Base-by-base conservation (phyloP, 345 rosid species). In the Gossypium raimondii region DNA sequence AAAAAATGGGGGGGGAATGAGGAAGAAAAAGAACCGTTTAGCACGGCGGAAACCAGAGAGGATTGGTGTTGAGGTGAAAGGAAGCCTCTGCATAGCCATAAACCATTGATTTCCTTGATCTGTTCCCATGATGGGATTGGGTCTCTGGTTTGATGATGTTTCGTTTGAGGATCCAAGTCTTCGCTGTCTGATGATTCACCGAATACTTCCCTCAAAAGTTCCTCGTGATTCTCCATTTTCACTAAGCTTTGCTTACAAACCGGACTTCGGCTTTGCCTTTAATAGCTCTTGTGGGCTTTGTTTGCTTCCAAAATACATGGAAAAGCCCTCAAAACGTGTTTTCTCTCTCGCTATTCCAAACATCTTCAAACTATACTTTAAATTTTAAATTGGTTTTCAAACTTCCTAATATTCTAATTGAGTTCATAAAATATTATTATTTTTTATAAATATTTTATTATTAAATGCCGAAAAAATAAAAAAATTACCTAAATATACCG, bases 141-240 rank as follows among this genome's bases (percentile, higher is more conserved):
- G 59, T 78, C 80, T 25, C 41, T 73, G 22, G 4, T 63, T 29
- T 20, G n/a, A 1, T n/a, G 0, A 9, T 7, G 12, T 7, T 44
- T 66, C 43, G 73, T 72, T 4, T 41, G 75, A 50, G 78, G 75
- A 25, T 73, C 64, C 57, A 63, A 20, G 70, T 78, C 83, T 58
- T 92, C 96, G 58, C 81, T 82, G 76, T 88, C 97, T 1, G 94
- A 89, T 10, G 94, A 89, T 11, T 89, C 97, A 29, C 98, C 97
- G 65, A 94, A 92, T 16, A 82, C 94, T n/a, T 79, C 82, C 65
- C 76, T 80, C 64, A 85, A 75, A n/a, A 78, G 27, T 68, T 76
- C 82, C 73, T 34, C 22, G 53, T 22, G 76, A 55, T 80, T 73
- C 56, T 78, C 85, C 75, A 76, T 76, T 5, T 43, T 22, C 72